Evolutionary conservation across 2,329 filamentous ascomycete species (phyloP).

Genomic region (Sporothrix mexicana): DNA sequence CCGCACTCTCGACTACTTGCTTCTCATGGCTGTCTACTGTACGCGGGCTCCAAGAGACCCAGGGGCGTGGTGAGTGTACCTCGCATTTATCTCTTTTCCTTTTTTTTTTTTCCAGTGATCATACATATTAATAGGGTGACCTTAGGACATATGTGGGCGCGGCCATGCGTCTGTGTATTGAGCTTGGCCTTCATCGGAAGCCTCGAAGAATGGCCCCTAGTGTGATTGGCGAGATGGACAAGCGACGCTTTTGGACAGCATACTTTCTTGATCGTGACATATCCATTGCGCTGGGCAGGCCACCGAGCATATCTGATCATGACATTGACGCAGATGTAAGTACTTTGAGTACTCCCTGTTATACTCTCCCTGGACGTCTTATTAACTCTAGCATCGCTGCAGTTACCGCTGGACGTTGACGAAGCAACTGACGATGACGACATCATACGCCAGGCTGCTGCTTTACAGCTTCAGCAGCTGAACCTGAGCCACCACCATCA

Average conservation of each 20-base stretch:
- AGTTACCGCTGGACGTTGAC: neutral
- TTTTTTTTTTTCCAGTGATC: too few relatives aligned
- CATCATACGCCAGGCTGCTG: neutral
- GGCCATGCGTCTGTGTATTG: neutral
- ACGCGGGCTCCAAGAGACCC: neutral
- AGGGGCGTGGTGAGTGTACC: neutral
- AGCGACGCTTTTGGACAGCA: constrained; percentile 2
- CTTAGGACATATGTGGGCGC: neutral
- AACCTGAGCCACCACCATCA: neutral
- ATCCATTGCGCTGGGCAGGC: neutral
- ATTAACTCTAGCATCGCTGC: neutral
- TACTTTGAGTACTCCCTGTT: neutral
- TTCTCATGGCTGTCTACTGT: neutral
- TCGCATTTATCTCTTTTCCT: neutral
- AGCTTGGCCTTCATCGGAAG: neutral
- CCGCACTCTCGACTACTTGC: constrained; percentile 3
- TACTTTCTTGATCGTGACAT: neutral
- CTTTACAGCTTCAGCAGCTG: neutral
- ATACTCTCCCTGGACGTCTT: neutral
- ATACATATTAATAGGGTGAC: neutral
- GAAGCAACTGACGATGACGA: neutral
- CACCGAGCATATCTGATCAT: neutral
- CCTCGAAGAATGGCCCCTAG: neutral
- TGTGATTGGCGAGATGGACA: neutral
- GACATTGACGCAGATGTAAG: neutral